A percentile compares a stretch with the other conserved stretches of the same genome.
Evolutionary conservation across 169 alveolate species (phyloP).

Genomic region (Plasmodium gonderi): DNA sequence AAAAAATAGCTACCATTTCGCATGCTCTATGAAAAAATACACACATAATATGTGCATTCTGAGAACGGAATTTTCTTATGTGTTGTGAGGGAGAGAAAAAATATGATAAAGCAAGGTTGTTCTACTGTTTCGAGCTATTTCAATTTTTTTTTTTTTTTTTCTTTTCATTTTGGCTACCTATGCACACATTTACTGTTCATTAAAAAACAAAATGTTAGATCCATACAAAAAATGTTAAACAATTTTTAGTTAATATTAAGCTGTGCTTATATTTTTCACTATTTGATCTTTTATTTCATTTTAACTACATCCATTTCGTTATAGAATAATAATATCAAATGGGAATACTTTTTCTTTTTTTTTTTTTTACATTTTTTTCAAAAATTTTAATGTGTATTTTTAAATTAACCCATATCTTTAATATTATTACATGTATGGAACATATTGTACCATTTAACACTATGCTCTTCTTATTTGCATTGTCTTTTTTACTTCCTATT

Average conservation of each 20-base stretch:
- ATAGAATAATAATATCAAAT: not conserved
- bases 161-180: constrained; percentile 30
- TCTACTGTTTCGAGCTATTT: constrained; percentile 19
- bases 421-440: not conserved
- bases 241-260: not conserved
- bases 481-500: not conserved
- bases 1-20: not conserved
- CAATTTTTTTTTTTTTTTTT: constrained; percentile 14
- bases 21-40: not conserved
- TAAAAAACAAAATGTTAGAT: constrained; percentile 2
- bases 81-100: constrained; percentile 25
- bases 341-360: constrained; percentile 4
- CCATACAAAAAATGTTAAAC: constrained; percentile 1
- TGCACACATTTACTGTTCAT: constrained; percentile 10
- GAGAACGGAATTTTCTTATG: not conserved
- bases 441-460: not conserved
- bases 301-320: not conserved
- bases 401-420: not conserved
- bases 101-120: constrained; percentile 33
- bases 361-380: constrained; percentile 22
- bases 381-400: constrained; percentile 17
- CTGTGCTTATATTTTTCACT: constrained; percentile 10
- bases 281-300: not conserved
- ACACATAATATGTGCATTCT: not conserved
- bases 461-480: not conserved